Conservation (phyloP, 1,139 yeast genomes). For the Kodamaea arcana region DNA sequence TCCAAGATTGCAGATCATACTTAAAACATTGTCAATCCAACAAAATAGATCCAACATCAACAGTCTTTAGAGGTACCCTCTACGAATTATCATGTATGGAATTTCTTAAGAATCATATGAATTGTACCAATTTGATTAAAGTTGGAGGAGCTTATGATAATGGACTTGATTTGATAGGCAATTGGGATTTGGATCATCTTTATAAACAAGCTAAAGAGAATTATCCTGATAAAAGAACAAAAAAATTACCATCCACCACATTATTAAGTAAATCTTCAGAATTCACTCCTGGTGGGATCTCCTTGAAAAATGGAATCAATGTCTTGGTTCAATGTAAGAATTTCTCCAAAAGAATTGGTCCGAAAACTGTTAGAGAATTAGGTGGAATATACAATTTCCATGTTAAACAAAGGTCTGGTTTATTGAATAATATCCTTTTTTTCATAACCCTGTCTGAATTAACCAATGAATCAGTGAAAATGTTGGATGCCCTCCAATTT, state of each 20-base stretch:
- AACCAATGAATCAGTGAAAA: constrained; percentile 51
- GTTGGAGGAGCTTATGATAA: constrained; percentile 70
- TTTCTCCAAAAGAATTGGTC: constrained; percentile 42
- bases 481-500: constrained; percentile 38
- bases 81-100: constrained; percentile 59
- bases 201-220: constrained; percentile 10
- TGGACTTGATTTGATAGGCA: constrained; percentile 66
- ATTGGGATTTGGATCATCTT: constrained; percentile 47
- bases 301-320: constrained; percentile 22
- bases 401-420: constrained; percentile 22
- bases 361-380: constrained; percentile 53
- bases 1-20: constrained; percentile 25
- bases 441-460: constrained; percentile 57
- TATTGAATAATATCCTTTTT: constrained; percentile 26
- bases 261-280: constrained; percentile 8
- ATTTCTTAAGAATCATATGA: constrained; percentile 38
- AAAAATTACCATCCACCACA: constrained; percentile 4
- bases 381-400: constrained; percentile 52
- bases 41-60: constrained; percentile 25
- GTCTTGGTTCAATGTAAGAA: constrained; percentile 60
- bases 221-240: constrained; percentile 3
- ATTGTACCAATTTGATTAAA: constrained; percentile 37
- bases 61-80: constrained; percentile 64
- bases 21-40: constrained; percentile 25
- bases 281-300: constrained; percentile 10